Evolutionary conservation across 352 stramenopile species (phyloP).

Genomic region (Pythium utonaiense): DNA sequence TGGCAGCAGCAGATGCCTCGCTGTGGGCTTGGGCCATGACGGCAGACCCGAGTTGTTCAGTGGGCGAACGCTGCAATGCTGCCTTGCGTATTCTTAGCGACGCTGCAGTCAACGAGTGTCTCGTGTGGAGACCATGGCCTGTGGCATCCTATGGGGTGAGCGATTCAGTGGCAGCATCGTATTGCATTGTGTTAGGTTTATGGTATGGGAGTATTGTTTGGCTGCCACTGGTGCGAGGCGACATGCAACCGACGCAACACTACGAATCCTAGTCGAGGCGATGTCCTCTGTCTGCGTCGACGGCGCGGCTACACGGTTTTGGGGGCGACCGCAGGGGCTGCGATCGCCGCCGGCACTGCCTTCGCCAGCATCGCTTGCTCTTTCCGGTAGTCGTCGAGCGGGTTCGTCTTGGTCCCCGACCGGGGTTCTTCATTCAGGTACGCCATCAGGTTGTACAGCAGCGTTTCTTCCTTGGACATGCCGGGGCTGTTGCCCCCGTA

Average conservation of each 20-base stretch:
- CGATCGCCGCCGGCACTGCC: not conserved
- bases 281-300: not conserved
- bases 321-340: not conserved
- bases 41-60: not conserved
- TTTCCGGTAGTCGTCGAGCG: slow-evolving; percentile 34
- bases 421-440: slow-evolving; percentile 65
- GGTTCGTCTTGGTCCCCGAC: slow-evolving; percentile 44
- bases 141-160: too few species aligned
- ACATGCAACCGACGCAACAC: not conserved
- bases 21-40: not conserved
- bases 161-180: not conserved
- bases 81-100: not conserved
- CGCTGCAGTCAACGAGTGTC: not conserved
- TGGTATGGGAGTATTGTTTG: not conserved
- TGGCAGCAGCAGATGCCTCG: not conserved
- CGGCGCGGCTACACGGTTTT: not conserved
- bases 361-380: slow-evolving; percentile 10
- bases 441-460: slow-evolving; percentile 73
- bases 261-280: not conserved
- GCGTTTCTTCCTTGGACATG: slow-evolving; percentile 60
- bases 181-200: not conserved
- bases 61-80: not conserved
- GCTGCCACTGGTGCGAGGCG: not conserved
- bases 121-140: too few species aligned
- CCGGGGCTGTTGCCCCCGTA: slow-evolving; percentile 66